Conservation (phyloP, 108 stramenopile species). For the Mediolabrus comicus region DNA sequence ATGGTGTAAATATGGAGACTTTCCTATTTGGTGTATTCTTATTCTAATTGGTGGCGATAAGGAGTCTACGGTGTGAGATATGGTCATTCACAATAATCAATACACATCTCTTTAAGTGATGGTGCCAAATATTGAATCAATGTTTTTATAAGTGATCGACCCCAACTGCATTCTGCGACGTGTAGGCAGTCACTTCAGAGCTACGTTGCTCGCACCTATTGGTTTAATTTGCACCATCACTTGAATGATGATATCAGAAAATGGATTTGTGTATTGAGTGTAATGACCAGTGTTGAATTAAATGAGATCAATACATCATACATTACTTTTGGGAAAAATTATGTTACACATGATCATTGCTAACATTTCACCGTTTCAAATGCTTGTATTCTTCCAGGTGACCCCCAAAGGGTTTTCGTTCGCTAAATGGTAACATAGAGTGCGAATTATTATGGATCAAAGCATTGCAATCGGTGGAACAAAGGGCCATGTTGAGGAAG, state of each 20-base stretch:
- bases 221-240: not conserved
- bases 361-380: not conserved
- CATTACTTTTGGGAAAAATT: not conserved
- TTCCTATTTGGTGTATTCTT: no score
- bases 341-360: not conserved
- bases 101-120: slow-evolving; percentile 10
- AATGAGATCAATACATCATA: not conserved
- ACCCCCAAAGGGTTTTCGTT: not conserved
- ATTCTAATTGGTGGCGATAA: slow-evolving; percentile 26
- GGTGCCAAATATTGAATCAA: slow-evolving; percentile 10
- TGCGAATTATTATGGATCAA: not conserved
- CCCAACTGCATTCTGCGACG: slow-evolving; percentile 15
- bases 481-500: slow-evolving; percentile 47
- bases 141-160: slow-evolving; percentile 33
- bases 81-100: not conserved
- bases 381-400: not conserved
- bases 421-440: not conserved
- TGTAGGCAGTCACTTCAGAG: slow-evolving; percentile 42
- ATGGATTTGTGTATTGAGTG: not conserved
- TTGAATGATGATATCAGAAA: not conserved
- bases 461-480: slow-evolving; percentile 32
- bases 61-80: slow-evolving; percentile 11
- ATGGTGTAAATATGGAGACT: no score
- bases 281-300: not conserved
- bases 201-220: slow-evolving; percentile 30